A percentile compares a stretch with the other conserved stretches of the same genome.
These are phyloP conservation scores for Trichoderma pleuroti DNA, from an alignment of 2,329 filamentous ascomycete species.

Conservation along the genomic window DNA sequence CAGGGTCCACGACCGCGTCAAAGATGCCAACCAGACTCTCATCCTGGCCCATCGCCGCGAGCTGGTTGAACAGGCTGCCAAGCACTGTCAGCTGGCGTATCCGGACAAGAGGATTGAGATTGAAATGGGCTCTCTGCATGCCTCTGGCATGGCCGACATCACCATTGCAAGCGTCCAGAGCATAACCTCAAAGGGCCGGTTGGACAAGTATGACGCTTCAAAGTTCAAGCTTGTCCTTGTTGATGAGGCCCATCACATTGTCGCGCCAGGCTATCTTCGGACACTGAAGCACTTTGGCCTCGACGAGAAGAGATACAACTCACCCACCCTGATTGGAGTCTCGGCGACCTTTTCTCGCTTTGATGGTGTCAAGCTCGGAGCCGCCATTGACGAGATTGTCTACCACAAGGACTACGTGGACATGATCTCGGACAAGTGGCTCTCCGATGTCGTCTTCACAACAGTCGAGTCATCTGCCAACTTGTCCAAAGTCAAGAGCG, in stretches of 20 bases:
- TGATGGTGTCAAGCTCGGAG: constrained; percentile 77
- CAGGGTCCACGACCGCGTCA: constrained; percentile 56
- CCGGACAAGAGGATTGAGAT: constrained; percentile 79
- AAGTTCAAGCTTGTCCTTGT: constrained; percentile 88
- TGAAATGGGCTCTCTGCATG: constrained; percentile 79
- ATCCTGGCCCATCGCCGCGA: constrained; percentile 91
- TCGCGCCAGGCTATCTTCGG: constrained; percentile 74
- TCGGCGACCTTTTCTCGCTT: constrained; percentile 77
- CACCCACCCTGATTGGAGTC: constrained; percentile 76
- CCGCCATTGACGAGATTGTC: constrained; percentile 90
- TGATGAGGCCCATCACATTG: constrained; percentile 96
- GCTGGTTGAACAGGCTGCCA: constrained; percentile 88
- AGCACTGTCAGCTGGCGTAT: constrained; percentile 78
- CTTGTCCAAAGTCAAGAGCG: constrained; percentile 64
- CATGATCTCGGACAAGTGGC: constrained; percentile 82
- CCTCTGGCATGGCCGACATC: constrained; percentile 81
- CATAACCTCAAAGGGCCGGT: constrained; percentile 69
- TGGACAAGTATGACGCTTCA: constrained; percentile 76
- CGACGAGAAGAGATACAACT: constrained; percentile 39
- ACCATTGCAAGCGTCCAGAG: constrained; percentile 89
- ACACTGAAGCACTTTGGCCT: constrained; percentile 77
- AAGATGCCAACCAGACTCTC: constrained; percentile 66
- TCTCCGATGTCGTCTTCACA: constrained; percentile 89
- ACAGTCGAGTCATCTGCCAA: constrained; percentile 83
- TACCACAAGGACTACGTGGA: constrained; percentile 76